These are phyloP conservation scores for Mortierella sp. DNA, from an alignment of 371 early-diverging fungal genomes.

Conservation along the genomic window DNA sequence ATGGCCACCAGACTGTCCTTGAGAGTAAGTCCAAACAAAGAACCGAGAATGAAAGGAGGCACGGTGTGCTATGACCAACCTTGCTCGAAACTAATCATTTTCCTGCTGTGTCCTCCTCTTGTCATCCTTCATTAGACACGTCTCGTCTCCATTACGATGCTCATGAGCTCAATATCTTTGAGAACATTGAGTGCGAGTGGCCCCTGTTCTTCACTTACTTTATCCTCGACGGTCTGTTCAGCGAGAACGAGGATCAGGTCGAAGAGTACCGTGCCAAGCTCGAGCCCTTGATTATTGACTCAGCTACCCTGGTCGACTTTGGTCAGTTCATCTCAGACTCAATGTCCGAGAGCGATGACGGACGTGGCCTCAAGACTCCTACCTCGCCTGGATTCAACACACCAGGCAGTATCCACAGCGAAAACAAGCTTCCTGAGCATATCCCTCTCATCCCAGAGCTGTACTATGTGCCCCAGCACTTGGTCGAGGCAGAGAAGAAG, in stretches of 20 bases:
- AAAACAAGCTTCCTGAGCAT: conserved; percentile 55
- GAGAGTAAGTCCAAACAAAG: conserved; percentile 63
- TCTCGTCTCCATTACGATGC: conserved; percentile 86
- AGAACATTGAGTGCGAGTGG: conserved; percentile 93
- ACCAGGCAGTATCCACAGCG: conserved; percentile 31
- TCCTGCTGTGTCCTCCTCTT: too few species aligned
- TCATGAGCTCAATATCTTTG: conserved; percentile 89
- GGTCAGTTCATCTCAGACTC: conserved; percentile 56
- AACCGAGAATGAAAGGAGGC: too few species aligned
- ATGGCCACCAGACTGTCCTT: conserved; percentile 90
- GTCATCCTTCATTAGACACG: conserved; percentile 61
- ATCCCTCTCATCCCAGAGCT: conserved; percentile 83
- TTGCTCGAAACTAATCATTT: too few species aligned
- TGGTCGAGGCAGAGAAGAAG: conserved; percentile 81
- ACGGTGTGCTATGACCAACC: too few species aligned
- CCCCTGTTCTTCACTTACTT: conserved; percentile 93
- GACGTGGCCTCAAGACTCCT: conserved; percentile 46
- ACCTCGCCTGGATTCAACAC: conserved; percentile 53
- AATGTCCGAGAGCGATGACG: conserved; percentile 52
- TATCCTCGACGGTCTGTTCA: conserved; percentile 87
- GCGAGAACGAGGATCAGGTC: conserved; percentile 75
- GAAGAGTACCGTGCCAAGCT: conserved; percentile 79
- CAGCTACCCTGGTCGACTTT: conserved; percentile 64
- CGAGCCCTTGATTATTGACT: conserved; percentile 80
- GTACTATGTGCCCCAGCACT: conserved; percentile 83